These are phyloP conservation scores for Fusarium metavorans DNA, from an alignment of 2,329 filamentous ascomycete species.

Conservation along the genomic window DNA sequence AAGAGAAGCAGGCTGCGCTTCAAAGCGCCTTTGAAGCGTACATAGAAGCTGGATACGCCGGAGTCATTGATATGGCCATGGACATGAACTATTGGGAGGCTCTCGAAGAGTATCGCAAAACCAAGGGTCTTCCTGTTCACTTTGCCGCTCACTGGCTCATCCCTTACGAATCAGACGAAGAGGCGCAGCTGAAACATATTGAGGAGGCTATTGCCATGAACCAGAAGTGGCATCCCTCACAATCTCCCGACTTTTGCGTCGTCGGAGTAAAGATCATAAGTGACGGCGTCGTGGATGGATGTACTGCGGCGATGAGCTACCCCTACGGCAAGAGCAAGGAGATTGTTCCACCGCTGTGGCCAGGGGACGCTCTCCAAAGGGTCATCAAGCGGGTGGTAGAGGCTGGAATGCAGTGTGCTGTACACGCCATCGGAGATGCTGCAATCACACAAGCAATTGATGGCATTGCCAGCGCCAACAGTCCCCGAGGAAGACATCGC, in stretches of 20 bases:
- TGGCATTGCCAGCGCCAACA: slow-evolving; percentile 59
- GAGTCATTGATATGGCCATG: slow-evolving; percentile 67
- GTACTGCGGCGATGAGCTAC: slow-evolving; percentile 70
- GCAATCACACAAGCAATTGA: slow-evolving; percentile 70
- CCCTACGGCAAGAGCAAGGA: slow-evolving; percentile 66
- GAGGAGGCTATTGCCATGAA: slow-evolving; percentile 58
- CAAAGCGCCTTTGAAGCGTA: slow-evolving; percentile 60
- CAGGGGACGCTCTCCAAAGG: slow-evolving; percentile 60
- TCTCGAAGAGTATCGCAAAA: slow-evolving; percentile 52
- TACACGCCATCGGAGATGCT: slow-evolving; percentile 74
- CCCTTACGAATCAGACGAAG: slow-evolving; percentile 52
- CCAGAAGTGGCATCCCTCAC: slow-evolving; percentile 40
- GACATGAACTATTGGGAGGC: slow-evolving; percentile 60
- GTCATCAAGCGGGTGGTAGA: slow-evolving; percentile 66
- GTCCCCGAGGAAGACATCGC: slow-evolving; percentile 65
- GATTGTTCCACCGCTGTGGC: slow-evolving; percentile 65
- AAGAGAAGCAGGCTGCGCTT: slow-evolving; percentile 57
- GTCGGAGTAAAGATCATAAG: slow-evolving; percentile 74
- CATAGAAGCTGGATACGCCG: slow-evolving; percentile 59
- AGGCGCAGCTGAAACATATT: slow-evolving; percentile 54
- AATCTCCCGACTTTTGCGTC: slow-evolving; percentile 52
- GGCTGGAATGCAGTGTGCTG: slow-evolving; percentile 69
- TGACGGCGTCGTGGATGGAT: slow-evolving; percentile 74
- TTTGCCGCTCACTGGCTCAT: slow-evolving; percentile 60
- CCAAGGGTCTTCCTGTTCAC: slow-evolving; percentile 52